Evolutionary conservation across 1,284 basidiomycete genomes (phyloP), one percentile per base, ranked within the genome.

Genomic region (Bjerkandera adusta): DNA sequence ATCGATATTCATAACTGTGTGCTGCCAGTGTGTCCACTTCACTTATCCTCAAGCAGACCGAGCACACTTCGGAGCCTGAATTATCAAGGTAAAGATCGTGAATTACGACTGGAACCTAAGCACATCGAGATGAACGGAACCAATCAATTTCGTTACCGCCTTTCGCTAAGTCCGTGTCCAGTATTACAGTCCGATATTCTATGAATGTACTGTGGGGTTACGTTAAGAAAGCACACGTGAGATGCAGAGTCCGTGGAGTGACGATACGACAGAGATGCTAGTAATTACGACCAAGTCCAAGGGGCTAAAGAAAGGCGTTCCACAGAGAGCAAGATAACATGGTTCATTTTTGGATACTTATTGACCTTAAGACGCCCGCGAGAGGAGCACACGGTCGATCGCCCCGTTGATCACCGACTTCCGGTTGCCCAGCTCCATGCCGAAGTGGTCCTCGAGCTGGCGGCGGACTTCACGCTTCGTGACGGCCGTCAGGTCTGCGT

Each of bases 391-490:
- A 48, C 79, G 70, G 58, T 90, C 87, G 52, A 89, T 88, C 16
- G 81, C 75, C 44, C 77, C 72, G 57, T 89, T 89, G 62, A 90
- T 87, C 21, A 71, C 71, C 18, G 71, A 68, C 65, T 89, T 90
- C 48, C 82, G 75, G 25, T 77, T 52, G 8, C 79, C 76, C 49
- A 90, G 66, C 60, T 89, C 86, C 70, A 82, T 79, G 22, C 82
- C 83, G 60, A 85, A 94, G 54, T 78, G 77, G 49, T 83, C 80
- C 67, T 95, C 90, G 41, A 97, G 70, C 59, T 84, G 81, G 49
- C 82, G 76, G 39, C 94, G 79, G 45, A 97, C 85, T 56, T 86
- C 86, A 56, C 92, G 83, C 73, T 97, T 97, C 40, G 93, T 96
- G 47, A 96, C 77, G 16, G 81, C 83, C 60, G 92, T 92, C 45